These are phyloP conservation scores for Fusarium burgessii DNA, from an alignment of 2,329 filamentous ascomycete species.

Conservation along the genomic window DNA sequence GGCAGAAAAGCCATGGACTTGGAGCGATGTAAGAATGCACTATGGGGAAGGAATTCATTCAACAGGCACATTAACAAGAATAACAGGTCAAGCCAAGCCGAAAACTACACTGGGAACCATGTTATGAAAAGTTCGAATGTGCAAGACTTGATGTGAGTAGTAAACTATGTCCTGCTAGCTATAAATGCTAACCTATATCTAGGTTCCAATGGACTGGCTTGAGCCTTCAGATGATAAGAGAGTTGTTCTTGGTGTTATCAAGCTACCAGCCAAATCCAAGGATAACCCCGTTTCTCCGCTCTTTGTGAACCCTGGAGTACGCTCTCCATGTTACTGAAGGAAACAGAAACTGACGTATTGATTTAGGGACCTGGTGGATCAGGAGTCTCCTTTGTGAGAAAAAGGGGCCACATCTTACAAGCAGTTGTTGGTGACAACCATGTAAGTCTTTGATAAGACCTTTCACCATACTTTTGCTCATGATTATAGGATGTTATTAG, in stretches of 20 bases:
- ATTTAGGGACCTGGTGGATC: slow-evolving; percentile 62
- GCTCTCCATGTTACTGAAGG: neutral
- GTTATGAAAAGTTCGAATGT: slow-evolving; percentile 51
- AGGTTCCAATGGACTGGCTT: slow-evolving; percentile 55
- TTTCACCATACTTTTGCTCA: neutral
- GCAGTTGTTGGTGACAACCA: slow-evolving; percentile 61
- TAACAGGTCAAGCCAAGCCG: slow-evolving; percentile 52
- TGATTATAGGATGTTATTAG: slow-evolving; percentile 59
- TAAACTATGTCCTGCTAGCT: neutral
- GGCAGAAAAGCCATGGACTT: slow-evolving; percentile 41
- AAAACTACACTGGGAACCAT: slow-evolving; percentile 49
- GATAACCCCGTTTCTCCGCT: slow-evolving; percentile 47
- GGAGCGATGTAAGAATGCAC: slow-evolving; percentile 42
- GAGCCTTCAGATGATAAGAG: slow-evolving; percentile 44
- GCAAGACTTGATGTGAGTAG: slow-evolving; percentile 51
- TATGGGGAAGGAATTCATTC: neutral
- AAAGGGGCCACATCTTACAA: slow-evolving; percentile 53
- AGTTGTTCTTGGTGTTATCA: slow-evolving; percentile 51
- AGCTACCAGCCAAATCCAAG: slow-evolving; percentile 49
- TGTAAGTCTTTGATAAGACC: slow-evolving; percentile 46
- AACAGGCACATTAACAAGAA: neutral
- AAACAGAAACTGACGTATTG: neutral
- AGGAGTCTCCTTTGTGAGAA: slow-evolving; percentile 53
- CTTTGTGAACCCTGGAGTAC: slow-evolving; percentile 53
- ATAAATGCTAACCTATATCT: neutral